A percentile compares a stretch with the other conserved stretches of the same genome.
phyloP scores from a whole-genome alignment of 2,329 filamentous ascomycete genomes.

The Botryotinia calthae region DNA sequence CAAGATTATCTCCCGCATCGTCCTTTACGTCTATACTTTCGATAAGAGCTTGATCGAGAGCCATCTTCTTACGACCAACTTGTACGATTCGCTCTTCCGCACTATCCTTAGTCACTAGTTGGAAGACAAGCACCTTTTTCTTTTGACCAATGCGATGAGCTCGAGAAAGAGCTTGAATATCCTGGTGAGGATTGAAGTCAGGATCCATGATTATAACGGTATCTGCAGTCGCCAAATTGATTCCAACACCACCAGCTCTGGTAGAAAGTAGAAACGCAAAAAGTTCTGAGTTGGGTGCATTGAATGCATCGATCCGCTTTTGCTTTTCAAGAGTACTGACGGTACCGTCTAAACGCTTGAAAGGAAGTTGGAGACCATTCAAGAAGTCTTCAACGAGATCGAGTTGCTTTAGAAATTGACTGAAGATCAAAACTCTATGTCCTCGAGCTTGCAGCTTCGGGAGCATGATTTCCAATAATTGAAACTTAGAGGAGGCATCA shows the following conservation, averaged over 20 bases:
- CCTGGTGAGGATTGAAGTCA: slow-evolving; percentile 71
- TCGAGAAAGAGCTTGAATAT: slow-evolving; percentile 90
- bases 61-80: slow-evolving; percentile 93
- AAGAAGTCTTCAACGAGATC: slow-evolving; percentile 93
- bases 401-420: slow-evolving; percentile 86
- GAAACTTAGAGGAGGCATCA: slow-evolving; percentile 86
- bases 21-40: slow-evolving; percentile 87
- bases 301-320: slow-evolving; percentile 90
- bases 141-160: slow-evolving; percentile 96
- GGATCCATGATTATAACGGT: slow-evolving; percentile 84
- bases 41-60: slow-evolving; percentile 90
- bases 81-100: slow-evolving; percentile 96
- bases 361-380: slow-evolving; percentile 67
- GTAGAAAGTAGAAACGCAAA: slow-evolving; percentile 95
- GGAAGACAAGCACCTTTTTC: slow-evolving; percentile 93
- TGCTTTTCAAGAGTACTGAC: slow-evolving; percentile 85
- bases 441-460: slow-evolving; percentile 82
- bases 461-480: slow-evolving; percentile 79
- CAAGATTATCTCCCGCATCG: slow-evolving; percentile 73
- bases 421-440: slow-evolving; percentile 91
- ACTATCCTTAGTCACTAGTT: slow-evolving; percentile 83
- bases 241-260: slow-evolving; percentile 91
- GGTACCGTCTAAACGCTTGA: slow-evolving; percentile 81
- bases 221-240: slow-evolving; percentile 94
- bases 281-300: slow-evolving; percentile 74